Percentiles rank a stretch among this genome's conserved stretches.
Conservation (phyloP, 169 alveolate genomes). For the Plasmodium vinckei region DNA sequence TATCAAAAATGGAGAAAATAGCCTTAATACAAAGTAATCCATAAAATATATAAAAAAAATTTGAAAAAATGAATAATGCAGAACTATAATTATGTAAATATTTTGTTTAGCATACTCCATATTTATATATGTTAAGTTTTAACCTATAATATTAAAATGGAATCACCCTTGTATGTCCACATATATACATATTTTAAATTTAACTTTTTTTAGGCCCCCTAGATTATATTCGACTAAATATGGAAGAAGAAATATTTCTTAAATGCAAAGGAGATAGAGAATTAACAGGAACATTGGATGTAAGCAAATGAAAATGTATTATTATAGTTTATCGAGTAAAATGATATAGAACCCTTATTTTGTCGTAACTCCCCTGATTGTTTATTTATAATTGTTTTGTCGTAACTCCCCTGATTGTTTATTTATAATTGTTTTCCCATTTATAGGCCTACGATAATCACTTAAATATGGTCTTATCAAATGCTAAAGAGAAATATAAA, state of each 20-base stretch:
- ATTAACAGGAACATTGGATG: slow-evolving; percentile 91
- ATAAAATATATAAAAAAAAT: no score
- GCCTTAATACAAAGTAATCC: not conserved
- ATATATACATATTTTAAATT: not conserved
- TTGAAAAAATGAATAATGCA: no score
- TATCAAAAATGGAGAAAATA: not conserved
- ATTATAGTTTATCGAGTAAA: not conserved
- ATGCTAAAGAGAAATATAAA: slow-evolving; percentile 89
- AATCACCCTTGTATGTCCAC: no score
- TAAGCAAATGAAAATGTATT: slow-evolving; percentile 12
- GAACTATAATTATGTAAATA: no score
- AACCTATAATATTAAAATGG: no score
- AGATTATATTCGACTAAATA: slow-evolving; percentile 90
- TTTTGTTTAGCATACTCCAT: no score
- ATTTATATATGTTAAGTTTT: no score
- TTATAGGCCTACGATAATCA: slow-evolving; percentile 93
- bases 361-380: not conserved
- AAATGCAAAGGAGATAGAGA: slow-evolving; percentile 94
- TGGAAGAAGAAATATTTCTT: slow-evolving; percentile 90
- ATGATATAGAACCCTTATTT: not conserved
- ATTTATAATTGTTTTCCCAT: not conserved
- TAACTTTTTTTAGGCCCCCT: slow-evolving; percentile 86
- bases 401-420: not conserved
- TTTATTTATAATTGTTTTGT: not conserved
- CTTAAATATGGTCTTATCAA: slow-evolving; percentile 92